Base-by-base conservation (phyloP, 83 land plant genomes). In the Picea mariana region DNA sequence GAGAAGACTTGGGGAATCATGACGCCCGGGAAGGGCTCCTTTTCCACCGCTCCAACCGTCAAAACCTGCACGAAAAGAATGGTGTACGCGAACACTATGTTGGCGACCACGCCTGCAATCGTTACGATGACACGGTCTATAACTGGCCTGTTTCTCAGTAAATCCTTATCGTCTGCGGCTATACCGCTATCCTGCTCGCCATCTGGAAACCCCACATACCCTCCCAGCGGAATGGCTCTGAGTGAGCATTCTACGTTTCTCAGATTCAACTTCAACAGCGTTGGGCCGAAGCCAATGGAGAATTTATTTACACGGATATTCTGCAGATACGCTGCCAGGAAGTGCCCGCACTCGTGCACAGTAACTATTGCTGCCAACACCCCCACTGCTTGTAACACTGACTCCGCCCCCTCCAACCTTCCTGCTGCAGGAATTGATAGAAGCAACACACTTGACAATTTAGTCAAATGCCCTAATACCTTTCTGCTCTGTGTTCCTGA, bases 171-270 rank as follows among this genome's bases (percentile, higher is more conserved):
- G 81, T 97, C 97, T 12, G 89, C 66, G 1, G 94, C 88, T 40
- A 91, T 93, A 24, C 84, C 93, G 68, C 92, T 89, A 9, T 95
- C 94, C 8, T 95, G 98, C 75, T 94, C 97, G 75, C 92, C 89
- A 84, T 97, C 99, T n/a, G 99, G 99, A 78, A 96, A 97, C 9
- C 92, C 99, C 49, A 94, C 97, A 83, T 90, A 95, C 6, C 99
- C 99, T 62, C 99, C 99, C 2, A 97, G 83, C 47, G 99, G 99
- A 79, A 97, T 86, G 13, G 97, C 98, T 61, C 99, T 86, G 60
- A 97, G 69, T 1, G 98, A 95, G 83, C 92, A 97, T 83, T 97
- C 99, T 11, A 97, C 98, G 67, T 88, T 88, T 34, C 34, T 59
- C 42, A 78, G 65, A 61, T 87, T 87, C 69, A 92, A 87, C 27